phyloP scores from a whole-genome alignment of 352 stramenopile species.

The Globisporangium lucens region DNA sequence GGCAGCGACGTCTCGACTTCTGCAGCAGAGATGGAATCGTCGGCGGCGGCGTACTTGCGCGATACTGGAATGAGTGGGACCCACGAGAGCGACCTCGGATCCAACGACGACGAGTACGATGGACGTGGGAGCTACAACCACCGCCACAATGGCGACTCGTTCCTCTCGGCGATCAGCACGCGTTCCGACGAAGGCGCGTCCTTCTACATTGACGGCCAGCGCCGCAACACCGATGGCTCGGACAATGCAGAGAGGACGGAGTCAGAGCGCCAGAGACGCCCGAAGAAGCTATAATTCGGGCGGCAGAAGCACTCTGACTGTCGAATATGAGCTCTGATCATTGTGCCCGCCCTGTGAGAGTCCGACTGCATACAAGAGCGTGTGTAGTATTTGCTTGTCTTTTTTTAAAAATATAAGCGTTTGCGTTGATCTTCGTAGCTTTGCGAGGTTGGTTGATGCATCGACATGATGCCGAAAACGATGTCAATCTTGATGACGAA shows the following conservation, averaged over 20 bases:
- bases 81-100: conserved; percentile 26
- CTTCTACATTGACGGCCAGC: conserved; percentile 49
- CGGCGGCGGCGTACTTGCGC: conserved; percentile 28
- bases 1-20: conserved; percentile 13
- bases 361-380: not conserved
- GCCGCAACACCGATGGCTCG: conserved; percentile 10
- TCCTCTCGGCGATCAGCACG: conserved; percentile 55
- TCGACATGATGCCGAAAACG: too few relatives aligned
- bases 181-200: conserved; percentile 57
- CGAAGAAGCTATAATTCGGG: conserved; percentile 18
- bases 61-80: conserved; percentile 22
- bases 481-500: too few relatives aligned
- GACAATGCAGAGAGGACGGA: not conserved
- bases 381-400: conserved; percentile 2
- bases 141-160: conserved; percentile 31
- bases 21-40: conserved; percentile 22
- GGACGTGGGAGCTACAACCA: conserved; percentile 29
- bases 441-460: too few relatives aligned
- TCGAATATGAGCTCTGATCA: not conserved
- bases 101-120: conserved; percentile 27
- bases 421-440: not conserved
- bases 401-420: not conserved
- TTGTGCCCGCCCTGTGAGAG: not conserved
- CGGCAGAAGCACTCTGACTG: not conserved
- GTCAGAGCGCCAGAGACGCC: conserved; percentile 8